Evolutionary conservation across 345 rosid species (phyloP), one percentile per base, ranked within the genome.

Genomic region (Bruguiera gymnorhiza): DNA sequence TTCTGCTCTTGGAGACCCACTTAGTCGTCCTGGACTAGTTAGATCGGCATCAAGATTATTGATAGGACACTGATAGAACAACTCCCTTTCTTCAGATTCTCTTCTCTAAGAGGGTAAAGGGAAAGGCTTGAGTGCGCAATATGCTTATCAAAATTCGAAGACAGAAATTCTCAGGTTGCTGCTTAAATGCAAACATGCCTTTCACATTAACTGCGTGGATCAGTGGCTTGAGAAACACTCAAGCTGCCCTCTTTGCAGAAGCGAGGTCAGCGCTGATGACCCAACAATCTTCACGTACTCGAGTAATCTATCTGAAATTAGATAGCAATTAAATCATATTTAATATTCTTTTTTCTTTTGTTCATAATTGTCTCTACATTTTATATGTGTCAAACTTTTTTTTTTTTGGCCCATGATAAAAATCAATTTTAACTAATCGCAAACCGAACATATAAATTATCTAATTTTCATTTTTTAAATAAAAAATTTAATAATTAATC

Each of bases 221-320:
- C 85, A 76, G 69, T 91, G 98, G 98, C 96, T 91, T 24, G 96
- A 91, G 69, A 84, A 74, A 60, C 93, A 94, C 75, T 91, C 98
- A 0, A 89, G 96, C 66, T 94, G 97, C 67, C 98, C 98, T 27
- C 84, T 94, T 2, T 94, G 98, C 62, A 78, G 98, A 61, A 67
- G 79, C 0, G 85, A 73, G 62, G 79, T 91, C 78, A 79, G 79
- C 19, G 51, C 80, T 0, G 96, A 83, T 21, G 97, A 91, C 51
- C 83, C 77, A 0, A 48, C 82, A 20, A 72, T 79, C 55, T 84
- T 85, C 50, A 64, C 84, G 10, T 79, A 82, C 39, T 86, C 92
- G 2, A 24, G 24, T 24, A 24, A 24, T 24, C 24, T 24, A 4
- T 31, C 4, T 31, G 34, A 31, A 31, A 31, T 31, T 1, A 31